These are phyloP conservation scores for Hsuehochloa calcarea DNA, from an alignment of 176 grass and related monocot genomes.

Conservation along the genomic window DNA sequence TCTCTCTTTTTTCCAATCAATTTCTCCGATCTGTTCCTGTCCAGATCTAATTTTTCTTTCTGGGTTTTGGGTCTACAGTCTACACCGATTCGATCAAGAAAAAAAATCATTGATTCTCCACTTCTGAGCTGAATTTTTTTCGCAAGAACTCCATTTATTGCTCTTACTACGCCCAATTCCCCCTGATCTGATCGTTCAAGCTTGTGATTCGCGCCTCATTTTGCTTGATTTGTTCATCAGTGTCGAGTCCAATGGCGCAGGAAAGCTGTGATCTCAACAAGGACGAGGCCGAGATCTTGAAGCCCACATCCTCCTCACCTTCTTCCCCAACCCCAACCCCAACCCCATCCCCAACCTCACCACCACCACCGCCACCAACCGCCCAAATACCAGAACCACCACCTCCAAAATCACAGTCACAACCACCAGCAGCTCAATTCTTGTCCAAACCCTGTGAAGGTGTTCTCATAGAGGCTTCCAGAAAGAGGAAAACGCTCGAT, in stretches of 20 bases:
- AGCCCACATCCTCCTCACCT: slow-evolving; percentile 40
- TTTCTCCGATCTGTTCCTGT: neutral
- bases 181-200: slow-evolving; percentile 36
- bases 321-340: slow-evolving; percentile 27
- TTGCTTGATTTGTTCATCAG: neutral
- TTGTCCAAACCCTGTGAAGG: slow-evolving; percentile 26
- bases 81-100: neutral
- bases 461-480: slow-evolving; percentile 21
- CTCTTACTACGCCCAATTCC: neutral
- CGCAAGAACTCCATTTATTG: neutral
- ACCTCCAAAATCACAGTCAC: slow-evolving; percentile 20
- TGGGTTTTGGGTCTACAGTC: neutral
- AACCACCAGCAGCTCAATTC: slow-evolving; percentile 18
- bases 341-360: slow-evolving; percentile 1
- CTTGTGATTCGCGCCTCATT: neutral
- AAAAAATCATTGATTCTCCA: slow-evolving; percentile 2
- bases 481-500: slow-evolving; percentile 14
- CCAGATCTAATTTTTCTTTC: slow-evolving; percentile 10
- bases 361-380: slow-evolving; percentile 1
- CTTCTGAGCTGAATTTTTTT: neutral
- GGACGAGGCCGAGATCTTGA: slow-evolving; percentile 56
- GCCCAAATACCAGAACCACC: slow-evolving; percentile 29
- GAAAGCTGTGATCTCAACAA: slow-evolving; percentile 58
- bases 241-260: slow-evolving; percentile 41
- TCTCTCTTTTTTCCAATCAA: neutral